Evolutionary conservation across 495 filamentous ascomycete species (phyloP).

Genomic region (Aspergillus nanangensis): DNA sequence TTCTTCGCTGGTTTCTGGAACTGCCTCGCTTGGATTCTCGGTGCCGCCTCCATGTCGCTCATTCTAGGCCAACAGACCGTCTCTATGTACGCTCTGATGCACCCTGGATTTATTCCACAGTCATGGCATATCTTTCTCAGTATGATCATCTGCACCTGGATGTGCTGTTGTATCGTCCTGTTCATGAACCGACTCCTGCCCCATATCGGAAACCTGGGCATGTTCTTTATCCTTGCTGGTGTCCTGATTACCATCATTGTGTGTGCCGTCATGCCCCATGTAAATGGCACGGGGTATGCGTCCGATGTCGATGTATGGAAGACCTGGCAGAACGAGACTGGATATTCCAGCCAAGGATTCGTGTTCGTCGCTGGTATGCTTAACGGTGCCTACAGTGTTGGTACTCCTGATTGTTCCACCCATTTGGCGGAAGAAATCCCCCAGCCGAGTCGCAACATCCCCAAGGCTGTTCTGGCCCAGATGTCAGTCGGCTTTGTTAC

Average conservation of each 20-base stretch:
- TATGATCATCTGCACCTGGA: slow-evolving; percentile 64
- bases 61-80: slow-evolving; percentile 64
- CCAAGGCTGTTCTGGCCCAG: slow-evolving; percentile 49
- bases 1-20: slow-evolving; percentile 81
- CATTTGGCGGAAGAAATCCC: slow-evolving; percentile 87
- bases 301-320: slow-evolving; percentile 57
- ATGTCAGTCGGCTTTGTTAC: slow-evolving; percentile 47
- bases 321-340: slow-evolving; percentile 60
- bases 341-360: slow-evolving; percentile 63
- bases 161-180: slow-evolving; percentile 60
- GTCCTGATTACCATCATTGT: slow-evolving; percentile 70
- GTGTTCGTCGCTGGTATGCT: slow-evolving; percentile 78
- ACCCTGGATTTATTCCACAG: slow-evolving; percentile 57
- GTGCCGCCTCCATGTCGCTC: slow-evolving; percentile 60
- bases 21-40: slow-evolving; percentile 67
- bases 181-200: slow-evolving; percentile 68
- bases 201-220: slow-evolving; percentile 58
- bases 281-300: slow-evolving; percentile 43
- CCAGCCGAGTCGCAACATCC: slow-evolving; percentile 46
- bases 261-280: slow-evolving; percentile 65
- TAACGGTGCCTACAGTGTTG: slow-evolving; percentile 84
- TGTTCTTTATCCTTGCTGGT: slow-evolving; percentile 67
- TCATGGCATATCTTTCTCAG: slow-evolving; percentile 75
- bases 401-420: slow-evolving; percentile 69
- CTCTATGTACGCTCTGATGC: slow-evolving; percentile 68